Base-by-base conservation (phyloP, 2,329 filamentous ascomycete genomes). In the Sporothrix inflata region DNA sequence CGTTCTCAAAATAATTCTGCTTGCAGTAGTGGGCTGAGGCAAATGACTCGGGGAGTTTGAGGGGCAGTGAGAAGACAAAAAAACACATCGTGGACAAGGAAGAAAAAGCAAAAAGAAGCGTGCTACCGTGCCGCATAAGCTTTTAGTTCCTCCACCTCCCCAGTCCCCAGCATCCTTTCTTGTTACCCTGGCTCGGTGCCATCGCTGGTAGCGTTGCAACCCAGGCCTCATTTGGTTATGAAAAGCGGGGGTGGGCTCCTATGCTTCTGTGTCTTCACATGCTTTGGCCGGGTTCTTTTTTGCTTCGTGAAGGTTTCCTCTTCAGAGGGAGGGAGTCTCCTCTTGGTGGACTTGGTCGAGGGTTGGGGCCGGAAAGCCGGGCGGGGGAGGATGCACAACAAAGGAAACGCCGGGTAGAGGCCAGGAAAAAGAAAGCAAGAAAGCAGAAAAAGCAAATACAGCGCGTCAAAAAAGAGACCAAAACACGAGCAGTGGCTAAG, bases 341-440 rank as follows among this genome's bases (percentile, higher is more conserved):
- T 30, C 4, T 30, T 30, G 51, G 51, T 30, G 24, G 12, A 16
- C 9, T 27, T 30, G 5, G 11, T 55, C 9, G 60, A 63, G n/a
- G 60, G 60, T 42, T 42, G 38, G n/a, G 21, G 38, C 60, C 60
- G 38, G 57, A 63, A 63, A 42, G 57, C 57, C 57, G 57, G n/a
- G 34, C 57, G 57, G 57, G 34, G 57, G 12, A 34, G 34, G 53
- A 24, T 24, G 57, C 57, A 38, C 14, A 34, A 61, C 57, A 42
- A 61, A 61, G 34, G 21, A 42, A 4, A 57, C 27, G 14, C 53
- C 27, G 53, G 53, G 30, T 42, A 42, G 34, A 40, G 57, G 0
- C n/a, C 34, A 24, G n/a, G n/a, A 63, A 63, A 61, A 63, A 42
- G 57, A 63, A 63, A 42, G 57, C 34, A 63, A 42, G 34, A 42